Percentiles rank a stretch among this genome's conserved stretches.
These are phyloP conservation scores for Picea abies DNA, from an alignment of 83 land plant species.

Conservation along the genomic window DNA sequence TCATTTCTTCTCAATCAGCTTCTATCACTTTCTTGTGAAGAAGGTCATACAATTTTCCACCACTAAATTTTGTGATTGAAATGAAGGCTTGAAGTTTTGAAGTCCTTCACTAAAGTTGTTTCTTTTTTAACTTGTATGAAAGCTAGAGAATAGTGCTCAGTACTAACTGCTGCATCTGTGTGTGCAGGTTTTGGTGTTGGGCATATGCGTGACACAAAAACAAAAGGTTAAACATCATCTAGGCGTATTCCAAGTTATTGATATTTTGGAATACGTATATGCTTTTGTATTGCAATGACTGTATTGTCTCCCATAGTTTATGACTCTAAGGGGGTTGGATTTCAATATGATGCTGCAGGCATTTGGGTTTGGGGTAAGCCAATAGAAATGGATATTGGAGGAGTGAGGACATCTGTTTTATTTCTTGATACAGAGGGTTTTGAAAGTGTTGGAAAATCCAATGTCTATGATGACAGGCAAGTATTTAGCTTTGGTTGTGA, in stretches of 20 bases:
- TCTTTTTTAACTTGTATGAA: neutral
- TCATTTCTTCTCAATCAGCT: conserved; percentile 92
- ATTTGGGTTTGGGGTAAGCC: too few relatives aligned
- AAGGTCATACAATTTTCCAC: conserved; percentile 47
- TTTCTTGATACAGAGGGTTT: too few relatives aligned
- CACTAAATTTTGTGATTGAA: conserved; percentile 13
- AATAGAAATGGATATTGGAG: too few relatives aligned
- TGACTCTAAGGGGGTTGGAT: conserved; percentile 7
- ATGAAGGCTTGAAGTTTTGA: neutral
- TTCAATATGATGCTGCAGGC: conserved; percentile 38
- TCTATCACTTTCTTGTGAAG: conserved; percentile 80
- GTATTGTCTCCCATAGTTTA: neutral
- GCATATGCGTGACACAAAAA: conserved; percentile 93
- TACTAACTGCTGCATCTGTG: neutral
- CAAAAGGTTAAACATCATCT: conserved; percentile 58
- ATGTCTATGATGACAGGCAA: conserved; percentile 93
- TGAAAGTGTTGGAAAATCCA: conserved; percentile 52
- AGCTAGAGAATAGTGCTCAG: neutral
- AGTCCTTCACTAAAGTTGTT: neutral
- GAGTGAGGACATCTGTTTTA: too few relatives aligned
- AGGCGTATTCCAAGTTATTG: neutral
- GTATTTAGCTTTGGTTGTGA: neutral
- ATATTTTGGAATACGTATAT: neutral
- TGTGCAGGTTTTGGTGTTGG: conserved; percentile 89
- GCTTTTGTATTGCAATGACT: neutral